These are phyloP conservation scores for Dillenia suffruticosa DNA, from an alignment of 164 flowering plant species.

Conservation along the genomic window DNA sequence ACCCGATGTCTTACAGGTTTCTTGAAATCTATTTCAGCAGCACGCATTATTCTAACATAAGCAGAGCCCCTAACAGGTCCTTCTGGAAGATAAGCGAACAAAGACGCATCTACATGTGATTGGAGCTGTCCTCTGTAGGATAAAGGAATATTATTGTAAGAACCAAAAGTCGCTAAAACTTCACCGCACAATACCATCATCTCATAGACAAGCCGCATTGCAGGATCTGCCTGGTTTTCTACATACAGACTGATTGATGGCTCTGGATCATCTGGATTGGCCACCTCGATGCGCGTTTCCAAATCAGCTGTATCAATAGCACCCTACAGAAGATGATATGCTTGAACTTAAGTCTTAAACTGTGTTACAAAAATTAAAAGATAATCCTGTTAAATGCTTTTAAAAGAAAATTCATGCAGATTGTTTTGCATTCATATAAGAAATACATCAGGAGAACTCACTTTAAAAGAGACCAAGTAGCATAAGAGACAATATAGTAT, in stretches of 20 bases:
- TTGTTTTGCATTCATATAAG: too few relatives aligned
- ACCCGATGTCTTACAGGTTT: constrained; percentile 80
- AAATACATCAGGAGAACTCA: too few relatives aligned
- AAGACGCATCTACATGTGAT: constrained; percentile 59
- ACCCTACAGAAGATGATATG: constrained; percentile 44
- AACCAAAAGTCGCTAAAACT: constrained; percentile 78
- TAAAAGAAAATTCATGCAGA: too few relatives aligned
- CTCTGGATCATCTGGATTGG: constrained; percentile 83
- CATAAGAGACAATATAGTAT: too few relatives aligned
- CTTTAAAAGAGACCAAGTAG: too few relatives aligned
- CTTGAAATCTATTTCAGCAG: constrained; percentile 88
- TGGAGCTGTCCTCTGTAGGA: constrained; percentile 98
- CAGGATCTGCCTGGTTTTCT: constrained; percentile 83
- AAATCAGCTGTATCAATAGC: constrained; percentile 71
- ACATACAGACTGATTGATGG: constrained; percentile 86
- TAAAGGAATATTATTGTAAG: constrained; percentile 62
- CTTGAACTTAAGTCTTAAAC: too few relatives aligned
- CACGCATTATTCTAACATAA: constrained; percentile 76
- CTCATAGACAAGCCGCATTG: constrained; percentile 94
- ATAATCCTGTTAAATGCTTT: too few relatives aligned
- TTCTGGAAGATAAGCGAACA: constrained; percentile 90
- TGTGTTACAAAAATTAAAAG: too few relatives aligned
- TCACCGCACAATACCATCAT: constrained; percentile 99
- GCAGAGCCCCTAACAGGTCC: constrained; percentile 90
- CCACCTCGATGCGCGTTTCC: constrained; percentile 82